Percentiles rank a stretch among this genome's conserved stretches.
Conservation (phyloP, 2,329 filamentous ascomycete genomes). For the Fonsecaea monophora region DNA sequence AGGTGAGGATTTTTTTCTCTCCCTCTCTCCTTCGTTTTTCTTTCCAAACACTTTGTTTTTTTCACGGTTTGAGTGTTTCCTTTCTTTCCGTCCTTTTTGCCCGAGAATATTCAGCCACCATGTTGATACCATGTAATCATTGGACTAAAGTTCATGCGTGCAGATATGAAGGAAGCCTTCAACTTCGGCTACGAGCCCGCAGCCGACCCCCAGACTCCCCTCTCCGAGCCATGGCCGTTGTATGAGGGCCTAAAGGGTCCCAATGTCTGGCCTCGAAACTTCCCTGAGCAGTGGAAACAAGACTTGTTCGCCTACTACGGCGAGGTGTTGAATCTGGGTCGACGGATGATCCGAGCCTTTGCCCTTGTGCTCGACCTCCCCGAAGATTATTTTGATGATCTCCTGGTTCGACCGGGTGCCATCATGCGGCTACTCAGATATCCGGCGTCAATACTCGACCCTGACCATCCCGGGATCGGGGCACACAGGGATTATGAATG, state of each 20-base stretch:
- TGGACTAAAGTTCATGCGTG: conserved; percentile 2
- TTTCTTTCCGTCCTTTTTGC: not conserved
- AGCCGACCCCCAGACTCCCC: conserved; percentile 10
- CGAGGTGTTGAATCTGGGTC: conserved; percentile 57
- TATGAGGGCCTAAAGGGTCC: conserved; percentile 10
- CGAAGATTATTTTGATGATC: not conserved
- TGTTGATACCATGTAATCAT: not conserved
- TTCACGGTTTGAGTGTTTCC: not conserved
- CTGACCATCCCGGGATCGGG: not conserved
- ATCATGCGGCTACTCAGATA: not conserved
- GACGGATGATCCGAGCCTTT: conserved; percentile 49
- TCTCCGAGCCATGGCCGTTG: conserved; percentile 15
- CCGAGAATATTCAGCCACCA: not conserved
- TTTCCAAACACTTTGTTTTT: not conserved
- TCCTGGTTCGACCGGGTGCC: not conserved
- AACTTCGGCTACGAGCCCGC: conserved; percentile 59
- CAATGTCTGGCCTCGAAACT: conserved; percentile 44
- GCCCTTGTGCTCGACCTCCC: not conserved
- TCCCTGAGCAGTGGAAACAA: conserved; percentile 50
- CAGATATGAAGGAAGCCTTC: conserved; percentile 40
- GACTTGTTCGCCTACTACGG: conserved; percentile 59
- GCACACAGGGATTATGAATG: not conserved
- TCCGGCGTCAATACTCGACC: conserved; percentile 37
- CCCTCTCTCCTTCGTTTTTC: conserved; percentile 16
- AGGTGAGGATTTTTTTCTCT: conserved; percentile 4